Evolutionary conservation across 441 rosid genomes (phyloP).

Genomic region (Aleurites moluccanus): DNA sequence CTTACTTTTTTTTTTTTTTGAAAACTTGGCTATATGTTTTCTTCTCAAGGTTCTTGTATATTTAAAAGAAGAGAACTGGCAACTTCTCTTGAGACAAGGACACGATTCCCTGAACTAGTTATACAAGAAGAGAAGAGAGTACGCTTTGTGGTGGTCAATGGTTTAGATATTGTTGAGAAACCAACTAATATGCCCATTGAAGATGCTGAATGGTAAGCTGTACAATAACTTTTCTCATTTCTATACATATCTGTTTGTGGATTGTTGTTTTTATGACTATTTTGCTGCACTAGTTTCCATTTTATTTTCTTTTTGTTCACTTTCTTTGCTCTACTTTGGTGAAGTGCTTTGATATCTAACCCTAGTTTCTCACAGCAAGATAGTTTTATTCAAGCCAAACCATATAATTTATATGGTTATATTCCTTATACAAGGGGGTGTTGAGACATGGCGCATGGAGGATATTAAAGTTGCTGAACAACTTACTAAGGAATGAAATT

Average conservation of each 20-base stretch:
- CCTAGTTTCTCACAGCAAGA: not conserved
- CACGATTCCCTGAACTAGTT: conserved; percentile 89
- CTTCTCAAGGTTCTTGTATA: conserved; percentile 51
- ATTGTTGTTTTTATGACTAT: not conserved
- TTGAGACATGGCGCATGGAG: not conserved
- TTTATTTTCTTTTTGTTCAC: not conserved
- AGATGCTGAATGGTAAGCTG: conserved; percentile 84
- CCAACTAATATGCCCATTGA: conserved; percentile 56
- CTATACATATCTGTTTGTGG: not conserved
- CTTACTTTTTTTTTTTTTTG: not conserved
- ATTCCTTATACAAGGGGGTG: not conserved
- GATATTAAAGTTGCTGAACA: not conserved
- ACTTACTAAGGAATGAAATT: not conserved
- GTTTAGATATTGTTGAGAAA: conserved; percentile 85
- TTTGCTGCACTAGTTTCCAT: not conserved
- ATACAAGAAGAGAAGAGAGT: conserved; percentile 95
- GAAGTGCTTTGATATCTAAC: not conserved
- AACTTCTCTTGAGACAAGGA: conserved; percentile 87
- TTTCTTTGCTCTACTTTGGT: not conserved
- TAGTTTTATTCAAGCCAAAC: not conserved
- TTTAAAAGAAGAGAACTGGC: conserved; percentile 95
- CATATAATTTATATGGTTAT: too few relatives aligned
- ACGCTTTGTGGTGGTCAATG: conserved; percentile 93
- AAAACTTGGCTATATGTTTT: conserved; percentile 8
- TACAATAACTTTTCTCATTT: conserved; percentile 4